Conservation (phyloP, 805 yeast genomes). For the Candida manassasensis region DNA sequence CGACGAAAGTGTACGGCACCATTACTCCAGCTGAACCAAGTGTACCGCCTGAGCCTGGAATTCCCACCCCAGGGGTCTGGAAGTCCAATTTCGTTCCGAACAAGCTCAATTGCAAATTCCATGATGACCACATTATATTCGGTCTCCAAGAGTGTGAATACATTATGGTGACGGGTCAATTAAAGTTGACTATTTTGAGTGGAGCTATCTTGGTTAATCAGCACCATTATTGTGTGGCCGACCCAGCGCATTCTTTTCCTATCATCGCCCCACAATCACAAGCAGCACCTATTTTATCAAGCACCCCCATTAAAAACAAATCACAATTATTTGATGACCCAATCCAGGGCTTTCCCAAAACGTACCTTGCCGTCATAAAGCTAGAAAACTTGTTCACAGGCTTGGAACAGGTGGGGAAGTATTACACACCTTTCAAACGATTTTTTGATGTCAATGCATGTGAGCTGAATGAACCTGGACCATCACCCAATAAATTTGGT, state of each 20-base stretch:
- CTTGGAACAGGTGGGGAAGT: conserved; percentile 37
- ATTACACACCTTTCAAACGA: conserved; percentile 44
- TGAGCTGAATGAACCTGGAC: conserved; percentile 5
- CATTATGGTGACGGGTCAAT: conserved; percentile 46
- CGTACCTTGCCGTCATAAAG: conserved; percentile 40
- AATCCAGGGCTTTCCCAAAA: conserved; percentile 21
- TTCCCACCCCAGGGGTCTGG: background rate
- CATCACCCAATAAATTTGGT: conserved; percentile 11
- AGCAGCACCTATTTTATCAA: conserved; percentile 41
- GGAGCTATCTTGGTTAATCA: conserved; percentile 48
- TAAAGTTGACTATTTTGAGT: conserved; percentile 34
- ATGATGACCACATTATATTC: conserved; percentile 27
- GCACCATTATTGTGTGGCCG: conserved; percentile 18
- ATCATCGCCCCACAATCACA: conserved; percentile 30
- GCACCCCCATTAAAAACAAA: conserved; percentile 36
- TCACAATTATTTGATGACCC: conserved; percentile 10
- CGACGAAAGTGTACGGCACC: background rate
- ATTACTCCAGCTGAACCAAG: conserved; percentile 4
- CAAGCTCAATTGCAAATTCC: conserved; percentile 33
- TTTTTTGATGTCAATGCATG: conserved; percentile 24
- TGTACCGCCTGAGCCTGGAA: conserved; percentile 2
- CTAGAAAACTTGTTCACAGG: conserved; percentile 39
- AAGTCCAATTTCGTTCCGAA: conserved; percentile 35
- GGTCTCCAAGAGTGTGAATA: conserved; percentile 42
- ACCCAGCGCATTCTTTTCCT: conserved; percentile 19